Percentiles rank a stretch among this genome's conserved stretches.
These are phyloP conservation scores for Phytomonas francai DNA, from an alignment of 208 protist species.

Conservation along the genomic window DNA sequence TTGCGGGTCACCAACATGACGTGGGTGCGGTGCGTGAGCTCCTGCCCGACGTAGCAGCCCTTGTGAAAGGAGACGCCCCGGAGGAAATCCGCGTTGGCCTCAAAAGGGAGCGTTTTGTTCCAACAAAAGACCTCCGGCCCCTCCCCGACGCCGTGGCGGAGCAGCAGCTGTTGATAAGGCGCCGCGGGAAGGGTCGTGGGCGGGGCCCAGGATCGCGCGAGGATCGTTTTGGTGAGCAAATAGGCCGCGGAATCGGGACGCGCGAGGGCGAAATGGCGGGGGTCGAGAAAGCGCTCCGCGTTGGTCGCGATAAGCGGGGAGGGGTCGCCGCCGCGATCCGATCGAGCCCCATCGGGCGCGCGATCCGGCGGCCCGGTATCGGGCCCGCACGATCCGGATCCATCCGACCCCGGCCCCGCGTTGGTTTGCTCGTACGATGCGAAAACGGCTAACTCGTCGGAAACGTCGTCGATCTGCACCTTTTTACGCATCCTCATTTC, in stretches of 20 bases:
- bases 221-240: neutral
- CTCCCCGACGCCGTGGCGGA: conserved; percentile 75
- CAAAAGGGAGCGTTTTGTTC: conserved; percentile 82
- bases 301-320: neutral
- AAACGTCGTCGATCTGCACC: conserved; percentile 48
- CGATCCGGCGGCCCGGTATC: too few species aligned
- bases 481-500: conserved; percentile 82
- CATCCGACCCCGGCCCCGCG: neutral
- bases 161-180: conserved; percentile 46
- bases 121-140: conserved; percentile 54
- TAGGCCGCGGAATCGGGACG: too few species aligned
- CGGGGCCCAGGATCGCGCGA: conserved; percentile 12
- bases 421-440: conserved; percentile 14
- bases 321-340: neutral
- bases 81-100: conserved; percentile 90
- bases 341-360: neutral
- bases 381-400: neutral
- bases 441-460: conserved; percentile 37
- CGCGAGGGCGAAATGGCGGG: conserved; percentile 32
- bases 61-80: conserved; percentile 90
- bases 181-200: conserved; percentile 6
- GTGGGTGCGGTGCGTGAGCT: conserved; percentile 93
- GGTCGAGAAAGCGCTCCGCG: conserved; percentile 51
- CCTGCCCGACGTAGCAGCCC: conserved; percentile 95
- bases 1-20: conserved; percentile 92